Conservation (phyloP, 768 basidiomycete genomes). For the Cystoderma amianthinum region DNA sequence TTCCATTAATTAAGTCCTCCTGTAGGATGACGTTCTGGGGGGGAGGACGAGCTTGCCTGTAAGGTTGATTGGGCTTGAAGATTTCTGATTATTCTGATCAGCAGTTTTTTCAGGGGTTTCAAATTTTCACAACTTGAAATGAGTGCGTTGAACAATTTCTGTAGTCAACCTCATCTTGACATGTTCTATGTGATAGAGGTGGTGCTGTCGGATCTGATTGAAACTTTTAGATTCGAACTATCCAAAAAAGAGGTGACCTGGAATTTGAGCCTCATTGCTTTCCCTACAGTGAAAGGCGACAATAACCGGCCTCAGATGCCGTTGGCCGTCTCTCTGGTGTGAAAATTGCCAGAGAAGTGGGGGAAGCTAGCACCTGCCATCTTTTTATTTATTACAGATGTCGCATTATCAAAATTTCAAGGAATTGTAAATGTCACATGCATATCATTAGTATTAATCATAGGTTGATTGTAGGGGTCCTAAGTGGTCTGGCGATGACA, state of each 20-base stretch:
- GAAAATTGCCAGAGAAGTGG: no score
- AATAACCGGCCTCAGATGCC: neutral
- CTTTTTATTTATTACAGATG: no score
- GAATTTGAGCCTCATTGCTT: conserved; percentile 3
- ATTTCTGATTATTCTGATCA: neutral
- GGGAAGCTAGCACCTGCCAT: no score
- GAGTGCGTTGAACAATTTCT: neutral
- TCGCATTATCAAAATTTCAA: no score
- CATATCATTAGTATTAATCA: no score
- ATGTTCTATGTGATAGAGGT: neutral
- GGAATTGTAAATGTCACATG: no score
- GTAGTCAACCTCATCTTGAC: neutral
- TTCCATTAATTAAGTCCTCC: neutral
- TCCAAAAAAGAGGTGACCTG: conserved; percentile 1
- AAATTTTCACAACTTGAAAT: conserved; percentile 1
- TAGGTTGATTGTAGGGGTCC: no score
- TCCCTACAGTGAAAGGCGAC: neutral
- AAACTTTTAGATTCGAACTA: neutral
- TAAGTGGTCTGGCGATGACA: no score
- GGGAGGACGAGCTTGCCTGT: conserved; percentile 27
- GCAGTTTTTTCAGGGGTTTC: neutral
- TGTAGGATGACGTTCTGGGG: conserved; percentile 27
- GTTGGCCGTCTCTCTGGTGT: conserved; percentile 1
- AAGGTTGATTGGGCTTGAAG: conserved; percentile 4
- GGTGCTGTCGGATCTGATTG: neutral